Evolutionary conservation across 768 basidiomycete species (phyloP).

Genomic region (Phallus indusiatus): DNA sequence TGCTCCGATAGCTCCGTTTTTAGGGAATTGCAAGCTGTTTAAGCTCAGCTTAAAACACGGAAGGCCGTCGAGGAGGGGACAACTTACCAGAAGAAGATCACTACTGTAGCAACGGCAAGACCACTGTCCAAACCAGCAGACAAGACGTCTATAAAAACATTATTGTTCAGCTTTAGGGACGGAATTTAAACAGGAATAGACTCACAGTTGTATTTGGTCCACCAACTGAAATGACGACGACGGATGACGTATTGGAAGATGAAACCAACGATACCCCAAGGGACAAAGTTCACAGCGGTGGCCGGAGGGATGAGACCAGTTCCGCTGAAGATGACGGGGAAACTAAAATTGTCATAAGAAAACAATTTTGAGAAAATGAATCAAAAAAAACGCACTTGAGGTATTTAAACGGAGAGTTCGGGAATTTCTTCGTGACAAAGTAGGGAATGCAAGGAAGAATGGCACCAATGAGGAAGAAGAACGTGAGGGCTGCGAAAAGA

Average conservation of each 20-base stretch:
- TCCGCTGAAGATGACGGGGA: constrained; percentile 54
- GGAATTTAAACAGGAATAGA: neutral
- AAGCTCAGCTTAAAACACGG: too few species aligned
- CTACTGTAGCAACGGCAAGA: constrained; percentile 44
- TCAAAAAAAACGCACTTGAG: constrained; percentile 22
- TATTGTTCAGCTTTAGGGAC: neutral
- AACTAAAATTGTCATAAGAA: constrained; percentile 7
- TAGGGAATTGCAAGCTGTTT: constrained; percentile 50
- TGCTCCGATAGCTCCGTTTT: constrained; percentile 47
- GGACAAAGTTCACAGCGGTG: constrained; percentile 58
- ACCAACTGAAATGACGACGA: constrained; percentile 54
- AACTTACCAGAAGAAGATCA: constrained; percentile 42
- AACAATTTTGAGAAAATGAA: neutral
- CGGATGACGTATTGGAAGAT: constrained; percentile 42
- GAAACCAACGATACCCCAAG: constrained; percentile 58
- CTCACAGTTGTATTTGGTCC: constrained; percentile 41
- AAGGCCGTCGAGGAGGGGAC: neutral
- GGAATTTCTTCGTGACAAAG: constrained; percentile 47
- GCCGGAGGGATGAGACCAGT: constrained; percentile 57
- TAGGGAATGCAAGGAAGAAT: constrained; percentile 49
- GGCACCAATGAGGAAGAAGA: constrained; percentile 75
- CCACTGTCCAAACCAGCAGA: constrained; percentile 67
- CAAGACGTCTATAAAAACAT: constrained; percentile 33
- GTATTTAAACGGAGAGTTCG: constrained; percentile 50
- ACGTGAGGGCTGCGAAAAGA: constrained; percentile 35